Conservation (phyloP, 345 rosid genomes). For the Geranium rotundifolium region DNA sequence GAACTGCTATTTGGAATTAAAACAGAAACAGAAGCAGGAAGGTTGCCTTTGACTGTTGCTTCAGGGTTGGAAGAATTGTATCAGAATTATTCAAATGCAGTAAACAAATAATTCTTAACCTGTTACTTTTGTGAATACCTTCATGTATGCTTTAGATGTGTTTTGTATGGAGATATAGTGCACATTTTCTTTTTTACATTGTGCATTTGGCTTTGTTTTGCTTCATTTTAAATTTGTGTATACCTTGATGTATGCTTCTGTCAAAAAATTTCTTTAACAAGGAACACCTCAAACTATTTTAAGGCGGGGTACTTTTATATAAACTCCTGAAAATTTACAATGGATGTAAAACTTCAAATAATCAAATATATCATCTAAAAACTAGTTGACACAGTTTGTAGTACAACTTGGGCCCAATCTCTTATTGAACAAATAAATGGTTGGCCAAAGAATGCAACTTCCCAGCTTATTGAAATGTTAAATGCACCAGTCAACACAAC, state of each 20-base stretch:
- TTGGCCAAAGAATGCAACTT: background rate
- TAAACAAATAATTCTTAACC: constrained; percentile 31
- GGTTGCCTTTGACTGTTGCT: constrained; percentile 63
- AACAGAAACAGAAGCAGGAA: constrained; percentile 64
- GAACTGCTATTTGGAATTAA: constrained; percentile 67
- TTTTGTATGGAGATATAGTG: background rate
- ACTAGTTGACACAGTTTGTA: too few relatives aligned
- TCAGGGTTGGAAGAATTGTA: constrained; percentile 75
- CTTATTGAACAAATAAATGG: background rate
- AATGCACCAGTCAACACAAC: background rate
- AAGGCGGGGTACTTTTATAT: too few relatives aligned
- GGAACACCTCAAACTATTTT: background rate
- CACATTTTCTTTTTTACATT: background rate
- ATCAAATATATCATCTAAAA: too few relatives aligned
- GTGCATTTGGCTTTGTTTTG: background rate
- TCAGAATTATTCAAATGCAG: constrained; percentile 84
- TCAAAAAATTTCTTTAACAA: too few relatives aligned
- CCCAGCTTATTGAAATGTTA: background rate
- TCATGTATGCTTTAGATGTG: background rate
- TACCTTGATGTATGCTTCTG: too few relatives aligned
- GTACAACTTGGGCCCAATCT: background rate
- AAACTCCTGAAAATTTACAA: too few relatives aligned
- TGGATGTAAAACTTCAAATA: too few relatives aligned
- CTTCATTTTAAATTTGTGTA: background rate
- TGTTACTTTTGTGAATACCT: constrained; percentile 12